These are phyloP conservation scores for Colletotrichum coccodes DNA, from an alignment of 2,329 filamentous ascomycete genomes.

Conservation along the genomic window DNA sequence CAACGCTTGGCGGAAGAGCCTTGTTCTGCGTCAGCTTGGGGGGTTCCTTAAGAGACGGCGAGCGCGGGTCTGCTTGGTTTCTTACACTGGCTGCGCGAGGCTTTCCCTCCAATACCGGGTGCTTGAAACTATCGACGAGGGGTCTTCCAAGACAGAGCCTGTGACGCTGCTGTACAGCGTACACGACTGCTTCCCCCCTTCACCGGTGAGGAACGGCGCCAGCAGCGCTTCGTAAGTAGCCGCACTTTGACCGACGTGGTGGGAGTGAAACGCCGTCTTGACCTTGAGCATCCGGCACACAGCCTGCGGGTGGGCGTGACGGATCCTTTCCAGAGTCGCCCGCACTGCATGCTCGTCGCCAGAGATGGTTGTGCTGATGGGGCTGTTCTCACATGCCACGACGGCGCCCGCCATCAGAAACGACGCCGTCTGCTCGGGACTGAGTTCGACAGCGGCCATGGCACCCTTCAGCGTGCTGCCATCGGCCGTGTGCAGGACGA, in stretches of 20 bases:
- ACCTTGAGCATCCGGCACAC: constrained; percentile 25
- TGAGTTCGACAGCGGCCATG: neutral
- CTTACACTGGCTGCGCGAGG: constrained; percentile 1
- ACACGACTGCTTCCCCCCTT: neutral
- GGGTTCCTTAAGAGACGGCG: no score
- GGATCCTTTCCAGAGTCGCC: no score
- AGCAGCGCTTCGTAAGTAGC: neutral
- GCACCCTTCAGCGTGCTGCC: no score
- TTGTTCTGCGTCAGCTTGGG: neutral
- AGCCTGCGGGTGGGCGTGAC: no score
- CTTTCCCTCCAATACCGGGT: neutral
- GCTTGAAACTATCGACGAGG: neutral
- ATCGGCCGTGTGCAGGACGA: no score
- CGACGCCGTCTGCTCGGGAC: neutral
- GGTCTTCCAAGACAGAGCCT: neutral
- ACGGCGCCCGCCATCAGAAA: neutral
- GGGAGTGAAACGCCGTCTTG: constrained; percentile 9
- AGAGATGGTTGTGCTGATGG: neutral
- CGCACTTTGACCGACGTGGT: neutral
- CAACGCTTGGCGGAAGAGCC: neutral
- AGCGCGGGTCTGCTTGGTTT: no score
- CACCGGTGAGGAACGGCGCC: neutral
- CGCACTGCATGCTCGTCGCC: neutral
- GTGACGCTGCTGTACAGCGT: neutral
- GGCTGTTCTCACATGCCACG: constrained; percentile 1